Evolutionary conservation across 1,284 basidiomycete genomes (phyloP).

Genomic region (Mycosarcoma mackinlayi): DNA sequence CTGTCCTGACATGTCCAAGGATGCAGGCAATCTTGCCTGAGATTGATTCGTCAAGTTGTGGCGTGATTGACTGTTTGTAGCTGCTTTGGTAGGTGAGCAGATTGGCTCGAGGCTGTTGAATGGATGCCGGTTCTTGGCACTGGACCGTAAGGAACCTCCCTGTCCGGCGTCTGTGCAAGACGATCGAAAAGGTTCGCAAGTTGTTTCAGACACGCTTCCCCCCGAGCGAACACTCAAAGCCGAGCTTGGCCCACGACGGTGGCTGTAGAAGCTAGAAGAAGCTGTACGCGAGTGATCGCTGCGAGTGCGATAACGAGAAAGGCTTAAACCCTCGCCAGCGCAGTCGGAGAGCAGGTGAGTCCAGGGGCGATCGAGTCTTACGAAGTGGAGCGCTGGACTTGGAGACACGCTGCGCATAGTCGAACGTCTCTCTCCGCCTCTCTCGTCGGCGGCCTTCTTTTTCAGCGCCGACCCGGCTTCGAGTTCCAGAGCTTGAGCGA

Average conservation of each 20-base stretch:
- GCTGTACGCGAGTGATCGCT: slow-evolving; percentile 1
- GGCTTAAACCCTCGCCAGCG: background rate
- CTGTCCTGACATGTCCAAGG: too few species aligned
- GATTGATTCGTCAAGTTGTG: too few species aligned
- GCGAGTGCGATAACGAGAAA: background rate
- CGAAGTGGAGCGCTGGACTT: slow-evolving; percentile 18
- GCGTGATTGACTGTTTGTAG: too few species aligned
- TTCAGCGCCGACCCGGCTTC: background rate
- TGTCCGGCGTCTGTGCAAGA: background rate
- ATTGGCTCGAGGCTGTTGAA: background rate
- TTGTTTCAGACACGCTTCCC: background rate
- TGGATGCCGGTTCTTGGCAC: too few species aligned
- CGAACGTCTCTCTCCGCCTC: background rate
- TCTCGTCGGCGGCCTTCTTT: background rate
- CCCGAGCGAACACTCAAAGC: background rate
- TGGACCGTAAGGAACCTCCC: too few species aligned
- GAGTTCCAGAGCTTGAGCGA: background rate
- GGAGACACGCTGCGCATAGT: background rate
- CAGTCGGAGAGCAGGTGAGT: background rate
- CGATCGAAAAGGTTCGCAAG: background rate
- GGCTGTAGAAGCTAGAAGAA: slow-evolving; percentile 4
- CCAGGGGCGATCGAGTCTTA: slow-evolving; percentile 11
- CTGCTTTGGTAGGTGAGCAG: too few species aligned
- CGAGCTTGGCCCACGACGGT: slow-evolving; percentile 10
- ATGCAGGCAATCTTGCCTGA: too few species aligned